Evolutionary conservation across 2,329 filamentous ascomycete genomes (phyloP), one percentile per base, ranked within the genome.

Genomic region (Lachnellula arida): DNA sequence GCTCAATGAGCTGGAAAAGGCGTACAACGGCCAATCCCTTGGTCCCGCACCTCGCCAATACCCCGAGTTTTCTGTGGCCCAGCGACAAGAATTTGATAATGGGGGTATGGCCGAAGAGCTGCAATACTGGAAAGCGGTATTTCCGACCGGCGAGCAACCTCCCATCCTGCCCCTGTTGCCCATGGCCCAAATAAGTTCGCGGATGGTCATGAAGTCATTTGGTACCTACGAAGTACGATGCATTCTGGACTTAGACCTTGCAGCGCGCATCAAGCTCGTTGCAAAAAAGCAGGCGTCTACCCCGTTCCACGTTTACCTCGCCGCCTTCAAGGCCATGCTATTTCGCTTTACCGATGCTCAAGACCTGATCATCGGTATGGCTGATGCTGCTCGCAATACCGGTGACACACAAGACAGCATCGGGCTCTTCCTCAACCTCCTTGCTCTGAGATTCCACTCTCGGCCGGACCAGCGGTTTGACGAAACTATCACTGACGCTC

Each of bases 361-460:
- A 1, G 71, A 76, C 19, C 39, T 81, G 39, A 67, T 65, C 47
- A 77, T 82, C 49, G 79, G 78, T 4, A 68, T 80, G 11, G 72
- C 71, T 0, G 77, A 81, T 60, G 74, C 74, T 1, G 74, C 73
- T 49, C 65, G 75, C 1, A 60, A 51, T 0, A 73, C 77, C 1
- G 55, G 52, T 9, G 57, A 68, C 1, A 52, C 1, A 55, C 65
- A 7, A 53, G 61, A 0, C n/a, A 78, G 65, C 2, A 63, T 81
- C 1, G 80, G 80, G 1, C 64, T 73, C 42, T 75, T 76, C 40
- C 55, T 81, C 2, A 81, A 82, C 55, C 62, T 81, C 0, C 65
- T 82, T 0, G 72, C 79, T 1, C 46, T 81, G 1, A 68, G 70
- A 1, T 74, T 80, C 54, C 25, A 60, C 0, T 39, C 57, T 25